A percentile compares a stretch with the other conserved stretches of the same genome.
phyloP scores from a whole-genome alignment of 2,329 filamentous ascomycete species.

The Aspergillus sojae region DNA sequence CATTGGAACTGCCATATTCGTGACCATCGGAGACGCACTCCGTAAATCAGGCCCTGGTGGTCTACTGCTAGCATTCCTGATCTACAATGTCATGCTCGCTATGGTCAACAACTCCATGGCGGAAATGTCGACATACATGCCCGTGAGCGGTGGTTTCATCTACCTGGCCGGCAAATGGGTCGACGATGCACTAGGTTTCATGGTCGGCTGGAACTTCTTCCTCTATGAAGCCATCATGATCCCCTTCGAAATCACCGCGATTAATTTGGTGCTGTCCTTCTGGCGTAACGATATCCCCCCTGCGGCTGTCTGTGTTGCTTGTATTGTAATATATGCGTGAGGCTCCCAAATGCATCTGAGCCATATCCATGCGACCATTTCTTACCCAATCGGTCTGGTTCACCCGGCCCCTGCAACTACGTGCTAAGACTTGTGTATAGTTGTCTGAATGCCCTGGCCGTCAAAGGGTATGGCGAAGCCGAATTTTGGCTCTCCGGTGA shows the following conservation, averaged over 20 bases:
- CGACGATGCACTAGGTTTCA: conserved; percentile 49
- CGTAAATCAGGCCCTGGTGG: conserved; percentile 41
- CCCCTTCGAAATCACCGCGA: conserved; percentile 47
- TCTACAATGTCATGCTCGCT: conserved; percentile 35
- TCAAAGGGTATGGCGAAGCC: conserved; percentile 70
- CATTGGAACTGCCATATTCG: conserved; percentile 43
- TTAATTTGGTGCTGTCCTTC: conserved; percentile 45
- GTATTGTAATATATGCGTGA: conserved; percentile 32
- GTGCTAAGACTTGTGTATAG: conserved; percentile 29
- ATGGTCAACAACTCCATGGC: conserved; percentile 46
- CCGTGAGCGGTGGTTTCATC: conserved; percentile 46
- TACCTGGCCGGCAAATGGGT: conserved; percentile 48
- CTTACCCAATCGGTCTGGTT: conserved; percentile 1
- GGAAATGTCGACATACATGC: conserved; percentile 50
- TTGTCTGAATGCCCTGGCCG: conserved; percentile 67
- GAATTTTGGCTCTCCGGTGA: conserved; percentile 53
- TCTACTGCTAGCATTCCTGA: conserved; percentile 40
- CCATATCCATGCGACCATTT: neutral
- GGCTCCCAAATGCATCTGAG: conserved; percentile 7
- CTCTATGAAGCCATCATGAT: conserved; percentile 46
- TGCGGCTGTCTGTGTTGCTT: conserved; percentile 36
- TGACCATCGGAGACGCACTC: conserved; percentile 42
- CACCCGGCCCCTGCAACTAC: neutral
- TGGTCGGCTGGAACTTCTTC: conserved; percentile 53
- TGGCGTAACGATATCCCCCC: conserved; percentile 43